Conservation (phyloP, 208 protist species). For the Leishmania braziliensis region DNA sequence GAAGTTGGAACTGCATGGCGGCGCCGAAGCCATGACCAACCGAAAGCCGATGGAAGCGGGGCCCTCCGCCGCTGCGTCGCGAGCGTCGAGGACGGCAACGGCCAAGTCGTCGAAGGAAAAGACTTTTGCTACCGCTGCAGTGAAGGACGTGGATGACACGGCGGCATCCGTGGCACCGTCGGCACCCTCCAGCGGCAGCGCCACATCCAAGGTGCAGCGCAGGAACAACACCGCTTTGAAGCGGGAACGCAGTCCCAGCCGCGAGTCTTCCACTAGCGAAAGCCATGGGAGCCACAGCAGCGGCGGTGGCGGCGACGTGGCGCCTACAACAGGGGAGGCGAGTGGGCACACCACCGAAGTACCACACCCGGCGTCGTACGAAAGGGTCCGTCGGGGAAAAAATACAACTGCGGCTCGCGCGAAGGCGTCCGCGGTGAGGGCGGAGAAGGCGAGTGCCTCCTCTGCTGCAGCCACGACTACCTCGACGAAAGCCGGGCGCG, state of each 20-base stretch:
- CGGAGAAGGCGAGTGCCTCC: neutral
- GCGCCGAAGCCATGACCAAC: neutral
- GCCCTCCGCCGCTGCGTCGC: neutral
- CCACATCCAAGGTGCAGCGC: neutral
- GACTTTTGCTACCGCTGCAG: neutral
- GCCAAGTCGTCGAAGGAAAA: neutral
- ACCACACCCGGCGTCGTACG: neutral
- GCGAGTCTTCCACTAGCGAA: neutral
- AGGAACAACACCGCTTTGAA: slow-evolving; percentile 7
- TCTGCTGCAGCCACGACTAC: neutral
- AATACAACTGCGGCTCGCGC: neutral
- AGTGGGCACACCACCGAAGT: neutral
- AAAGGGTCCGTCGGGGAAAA: neutral
- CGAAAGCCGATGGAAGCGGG: neutral
- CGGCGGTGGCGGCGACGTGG: neutral
- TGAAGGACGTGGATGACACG: neutral
- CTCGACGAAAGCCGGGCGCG: slow-evolving; percentile 6
- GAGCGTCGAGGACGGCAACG: slow-evolving; percentile 4
- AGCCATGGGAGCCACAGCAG: slow-evolving; percentile 4
- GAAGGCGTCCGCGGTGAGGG: neutral
- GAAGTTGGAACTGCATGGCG: slow-evolving; percentile 6
- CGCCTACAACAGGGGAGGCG: neutral
- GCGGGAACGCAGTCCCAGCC: slow-evolving; percentile 11
- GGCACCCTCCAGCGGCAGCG: neutral
- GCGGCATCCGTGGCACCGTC: neutral